These are phyloP conservation scores for Flaveria linearis DNA, from an alignment of 129 eudicot genomes.

Conservation along the genomic window DNA sequence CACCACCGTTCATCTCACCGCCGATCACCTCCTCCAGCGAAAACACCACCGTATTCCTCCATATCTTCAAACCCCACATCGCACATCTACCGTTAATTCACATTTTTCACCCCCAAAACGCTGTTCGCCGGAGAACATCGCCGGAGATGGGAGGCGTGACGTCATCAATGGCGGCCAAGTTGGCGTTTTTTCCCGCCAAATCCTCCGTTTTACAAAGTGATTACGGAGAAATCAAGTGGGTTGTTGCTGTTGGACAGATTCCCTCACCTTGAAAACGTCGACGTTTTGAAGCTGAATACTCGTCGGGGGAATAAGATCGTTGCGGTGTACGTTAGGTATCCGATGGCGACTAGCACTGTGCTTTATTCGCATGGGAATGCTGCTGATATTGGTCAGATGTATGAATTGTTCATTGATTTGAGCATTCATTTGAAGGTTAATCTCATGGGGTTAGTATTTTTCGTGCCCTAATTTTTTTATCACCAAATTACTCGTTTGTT, in stretches of 20 bases:
- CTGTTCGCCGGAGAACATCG: background rate
- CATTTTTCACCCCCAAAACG: background rate
- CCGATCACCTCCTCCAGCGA: conserved; percentile 1
- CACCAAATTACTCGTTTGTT: background rate
- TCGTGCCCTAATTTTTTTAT: conserved; percentile 24
- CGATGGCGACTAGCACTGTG: conserved; percentile 71
- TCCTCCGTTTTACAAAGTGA: conserved; percentile 73
- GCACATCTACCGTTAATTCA: background rate
- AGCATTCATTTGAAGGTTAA: conserved; percentile 71
- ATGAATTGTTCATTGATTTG: conserved; percentile 77
- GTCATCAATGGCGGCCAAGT: conserved; percentile 93
- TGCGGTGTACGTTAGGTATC: conserved; percentile 69
- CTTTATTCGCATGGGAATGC: conserved; percentile 94
- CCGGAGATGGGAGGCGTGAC: conserved; percentile 86
- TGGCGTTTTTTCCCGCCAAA: conserved; percentile 91
- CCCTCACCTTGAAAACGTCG: conserved; percentile 80
- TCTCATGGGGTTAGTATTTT: conserved; percentile 64
- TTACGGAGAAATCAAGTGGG: conserved; percentile 61
- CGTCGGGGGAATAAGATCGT: conserved; percentile 69
- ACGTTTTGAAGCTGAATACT: conserved; percentile 58
- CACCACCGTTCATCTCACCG: background rate
- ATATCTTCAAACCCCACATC: conserved; percentile 20
- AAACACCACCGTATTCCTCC: background rate
- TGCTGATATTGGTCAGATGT: conserved; percentile 95
- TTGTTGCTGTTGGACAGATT: conserved; percentile 49